Base-by-base conservation (phyloP, 306 rosid species). In the Ammopiptanthus mongolicus region DNA sequence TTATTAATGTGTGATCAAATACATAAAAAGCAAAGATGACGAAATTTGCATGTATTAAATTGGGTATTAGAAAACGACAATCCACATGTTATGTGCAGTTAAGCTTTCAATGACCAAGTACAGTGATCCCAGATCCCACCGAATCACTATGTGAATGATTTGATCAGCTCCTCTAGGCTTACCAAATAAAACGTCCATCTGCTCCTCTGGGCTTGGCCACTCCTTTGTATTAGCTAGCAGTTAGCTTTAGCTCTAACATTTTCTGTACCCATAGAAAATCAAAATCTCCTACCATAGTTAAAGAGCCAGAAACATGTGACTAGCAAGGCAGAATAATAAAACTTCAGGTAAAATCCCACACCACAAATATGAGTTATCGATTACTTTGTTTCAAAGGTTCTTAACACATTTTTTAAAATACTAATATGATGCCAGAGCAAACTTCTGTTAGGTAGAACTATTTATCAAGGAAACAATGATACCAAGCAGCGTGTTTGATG, bases 311-410 rank as follows among this genome's bases (percentile, higher is more conserved):
- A 17, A 53, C 67, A 51, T 19, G 56, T 65, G 51, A 56, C 70
- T 78, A 70, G 70, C 68, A 76, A 51, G 70, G 62, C 76, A 61
- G 55, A 17, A 56, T 22, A 19, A 44, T 50, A 29, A 66, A 75
- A 70, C 48, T 37, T 8, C 44, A 53, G 46, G 75, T 75, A 46
- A 69, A 11, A 21, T 23, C 58, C 51, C 13, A 60, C 53, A 50
- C 15, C 65, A 74, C 34, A 22, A 55, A 52, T 64, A 72, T 19
- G 36, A 15, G n/a, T 34, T 3, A 44, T 25, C 13, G n/a, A n/a
- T n/a, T n/a, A 46, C 64, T 4, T 22, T 60, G 18, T n/a, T n/a
- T n/a, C n/a, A n/a, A n/a, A n/a, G n/a, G n/a, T n/a, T n/a, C 57
- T 23, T 50, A 39, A 5, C 9, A 29, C 36, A 60, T 61, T 60